A percentile compares a stretch with the other conserved stretches of the same genome.
These are phyloP conservation scores for Tripterygium wilfordii DNA, from an alignment of 177 flowering plant species.

Conservation along the genomic window DNA sequence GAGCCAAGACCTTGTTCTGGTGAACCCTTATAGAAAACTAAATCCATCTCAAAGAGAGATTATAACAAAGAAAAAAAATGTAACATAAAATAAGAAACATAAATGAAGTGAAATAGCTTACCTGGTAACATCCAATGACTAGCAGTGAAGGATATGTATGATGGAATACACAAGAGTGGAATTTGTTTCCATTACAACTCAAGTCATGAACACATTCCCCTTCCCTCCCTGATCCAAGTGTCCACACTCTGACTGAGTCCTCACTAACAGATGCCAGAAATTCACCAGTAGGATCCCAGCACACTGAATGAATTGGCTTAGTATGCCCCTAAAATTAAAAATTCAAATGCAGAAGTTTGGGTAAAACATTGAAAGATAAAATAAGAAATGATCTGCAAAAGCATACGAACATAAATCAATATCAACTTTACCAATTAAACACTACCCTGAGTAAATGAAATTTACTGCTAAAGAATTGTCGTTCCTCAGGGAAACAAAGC, in stretches of 20 bases:
- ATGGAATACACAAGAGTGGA: conserved; percentile 70
- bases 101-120: conserved; percentile 24
- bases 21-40: too few relatives aligned
- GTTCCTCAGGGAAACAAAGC: too few relatives aligned
- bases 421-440: too few relatives aligned
- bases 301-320: conserved; percentile 43
- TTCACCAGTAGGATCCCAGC: conserved; percentile 68
- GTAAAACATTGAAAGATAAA: not conserved
- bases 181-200: conserved; percentile 54
- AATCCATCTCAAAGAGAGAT: too few relatives aligned
- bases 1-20: too few relatives aligned
- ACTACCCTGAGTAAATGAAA: too few relatives aligned
- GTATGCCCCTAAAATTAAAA: conserved; percentile 50
- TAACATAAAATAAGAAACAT: not conserved
- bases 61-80: not conserved
- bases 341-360: too few relatives aligned
- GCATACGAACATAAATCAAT: too few relatives aligned
- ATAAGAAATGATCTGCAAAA: too few relatives aligned
- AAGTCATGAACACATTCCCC: conserved; percentile 56
- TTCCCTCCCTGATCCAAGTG: conserved; percentile 39
- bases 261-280: conserved; percentile 68
- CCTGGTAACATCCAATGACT: conserved; percentile 74
- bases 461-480: too few relatives aligned
- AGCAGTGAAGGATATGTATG: conserved; percentile 48
- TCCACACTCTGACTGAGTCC: conserved; percentile 66